A percentile compares a stretch with the other conserved stretches of the same genome.
phyloP scores from a whole-genome alignment of 1,139 yeast species.

The Taiozyma sp. region DNA sequence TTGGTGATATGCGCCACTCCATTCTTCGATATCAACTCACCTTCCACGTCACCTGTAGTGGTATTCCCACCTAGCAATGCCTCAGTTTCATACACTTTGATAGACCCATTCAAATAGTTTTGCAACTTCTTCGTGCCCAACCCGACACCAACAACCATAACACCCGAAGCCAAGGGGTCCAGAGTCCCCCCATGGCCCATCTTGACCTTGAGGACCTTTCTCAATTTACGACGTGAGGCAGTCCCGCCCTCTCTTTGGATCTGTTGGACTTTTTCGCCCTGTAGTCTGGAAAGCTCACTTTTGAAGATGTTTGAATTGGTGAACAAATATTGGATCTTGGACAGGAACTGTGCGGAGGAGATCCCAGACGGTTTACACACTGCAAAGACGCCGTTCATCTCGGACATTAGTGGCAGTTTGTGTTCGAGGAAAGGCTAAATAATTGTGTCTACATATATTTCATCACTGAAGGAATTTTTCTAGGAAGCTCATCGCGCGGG shows the following conservation, averaged over 20 bases:
- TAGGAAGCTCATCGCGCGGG: neutral
- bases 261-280: slow-evolving; percentile 45
- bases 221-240: slow-evolving; percentile 39
- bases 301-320: slow-evolving; percentile 57
- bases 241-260: slow-evolving; percentile 35
- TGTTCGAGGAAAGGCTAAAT: too few relatives aligned
- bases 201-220: slow-evolving; percentile 58
- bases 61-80: slow-evolving; percentile 89
- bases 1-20: slow-evolving; percentile 54
- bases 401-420: slow-evolving; percentile 1
- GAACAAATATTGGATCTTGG: slow-evolving; percentile 58
- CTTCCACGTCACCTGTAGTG: slow-evolving; percentile 92
- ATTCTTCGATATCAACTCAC: slow-evolving; percentile 63
- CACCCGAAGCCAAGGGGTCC: slow-evolving; percentile 94
- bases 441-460: neutral
- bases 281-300: slow-evolving; percentile 45
- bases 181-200: slow-evolving; percentile 99
- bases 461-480: neutral
- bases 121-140: slow-evolving; percentile 80
- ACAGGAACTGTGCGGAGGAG: slow-evolving; percentile 72
- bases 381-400: slow-evolving; percentile 91
- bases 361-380: slow-evolving; percentile 84
- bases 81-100: slow-evolving; percentile 74
- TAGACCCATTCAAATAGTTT: slow-evolving; percentile 65
- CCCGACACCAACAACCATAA: slow-evolving; percentile 87